Evolutionary conservation across 176 grass and related monocot species (phyloP).

Genomic region (Aechmea fasciata): DNA sequence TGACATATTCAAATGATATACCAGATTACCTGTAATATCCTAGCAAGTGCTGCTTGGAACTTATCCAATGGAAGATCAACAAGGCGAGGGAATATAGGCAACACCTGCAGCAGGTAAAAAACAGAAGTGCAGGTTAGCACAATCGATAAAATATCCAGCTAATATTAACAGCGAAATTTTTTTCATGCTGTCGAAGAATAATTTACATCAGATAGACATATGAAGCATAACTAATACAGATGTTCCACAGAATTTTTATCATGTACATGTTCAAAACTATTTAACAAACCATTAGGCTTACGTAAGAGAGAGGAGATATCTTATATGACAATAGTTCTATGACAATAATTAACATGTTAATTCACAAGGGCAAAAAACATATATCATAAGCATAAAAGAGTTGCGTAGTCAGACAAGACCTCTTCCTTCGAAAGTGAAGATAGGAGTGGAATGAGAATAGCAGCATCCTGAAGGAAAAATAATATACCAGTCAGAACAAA

Average conservation of each 20-base stretch:
- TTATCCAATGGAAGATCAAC: constrained; percentile 82
- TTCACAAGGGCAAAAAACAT: background rate
- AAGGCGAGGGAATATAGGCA: constrained; percentile 88
- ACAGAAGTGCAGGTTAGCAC: background rate
- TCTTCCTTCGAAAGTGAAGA: constrained; percentile 96
- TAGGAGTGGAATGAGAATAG: constrained; percentile 90
- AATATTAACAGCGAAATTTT: too few relatives aligned
- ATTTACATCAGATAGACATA: background rate
- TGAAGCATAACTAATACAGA: background rate
- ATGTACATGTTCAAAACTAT: background rate
- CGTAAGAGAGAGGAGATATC: too few relatives aligned
- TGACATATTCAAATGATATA: background rate
- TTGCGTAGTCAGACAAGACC: constrained; percentile 29
- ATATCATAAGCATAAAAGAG: background rate
- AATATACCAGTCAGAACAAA: constrained; percentile 1
- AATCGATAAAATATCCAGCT: background rate
- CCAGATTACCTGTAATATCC: constrained; percentile 79
- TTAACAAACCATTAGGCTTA: background rate
- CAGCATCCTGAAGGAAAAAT: constrained; percentile 60
- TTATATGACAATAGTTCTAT: too few relatives aligned
- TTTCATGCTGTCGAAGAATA: background rate
- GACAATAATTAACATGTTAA: too few relatives aligned
- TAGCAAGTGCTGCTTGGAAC: constrained; percentile 94
- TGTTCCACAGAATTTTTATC: background rate
- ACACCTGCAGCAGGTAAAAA: constrained; percentile 40